Conservation (phyloP, 108 stramenopile species). For the Cyclostephanos tholiformis region DNA sequence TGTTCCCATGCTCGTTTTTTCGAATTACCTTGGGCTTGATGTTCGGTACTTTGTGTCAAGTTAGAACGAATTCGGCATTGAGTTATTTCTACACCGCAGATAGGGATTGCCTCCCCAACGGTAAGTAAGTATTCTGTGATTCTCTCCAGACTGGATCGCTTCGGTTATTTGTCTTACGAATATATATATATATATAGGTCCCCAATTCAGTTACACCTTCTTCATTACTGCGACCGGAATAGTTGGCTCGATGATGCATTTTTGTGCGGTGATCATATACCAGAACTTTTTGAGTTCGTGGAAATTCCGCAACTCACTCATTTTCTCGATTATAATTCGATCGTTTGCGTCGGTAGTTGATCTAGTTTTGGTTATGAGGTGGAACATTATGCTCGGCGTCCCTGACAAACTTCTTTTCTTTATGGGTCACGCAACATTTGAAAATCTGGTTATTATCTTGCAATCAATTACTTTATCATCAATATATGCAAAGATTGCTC, state of each 20-base stretch:
- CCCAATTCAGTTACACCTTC: constrained; percentile 48
- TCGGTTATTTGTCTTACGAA: background rate
- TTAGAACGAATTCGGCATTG: constrained; percentile 32
- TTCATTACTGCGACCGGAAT: constrained; percentile 51
- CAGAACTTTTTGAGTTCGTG: constrained; percentile 33
- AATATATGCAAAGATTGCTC: constrained; percentile 42
- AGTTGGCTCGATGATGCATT: constrained; percentile 36
- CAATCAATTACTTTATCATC: constrained; percentile 29
- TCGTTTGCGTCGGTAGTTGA: constrained; percentile 43
- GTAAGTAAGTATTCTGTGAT: constrained; percentile 12
- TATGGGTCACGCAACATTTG: constrained; percentile 42
- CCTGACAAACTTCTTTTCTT: constrained; percentile 49
- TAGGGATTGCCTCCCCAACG: constrained; percentile 36
- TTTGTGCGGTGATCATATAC: constrained; percentile 42
- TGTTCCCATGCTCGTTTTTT: constrained; percentile 16
- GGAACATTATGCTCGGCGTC: constrained; percentile 46
- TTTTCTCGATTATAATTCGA: constrained; percentile 52
- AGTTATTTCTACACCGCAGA: constrained; percentile 43
- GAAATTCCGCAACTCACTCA: constrained; percentile 43
- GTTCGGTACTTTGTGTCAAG: constrained; percentile 18
- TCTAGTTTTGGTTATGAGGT: constrained; percentile 39
- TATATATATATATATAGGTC: constrained; percentile 16
- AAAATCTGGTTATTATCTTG: constrained; percentile 34
- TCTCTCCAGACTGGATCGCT: background rate
- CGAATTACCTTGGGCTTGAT: constrained; percentile 27